A percentile compares a stretch with the other conserved stretches of the same genome.
Conservation (phyloP, 345 rosid genomes). For the Geranium brycei region DNA sequence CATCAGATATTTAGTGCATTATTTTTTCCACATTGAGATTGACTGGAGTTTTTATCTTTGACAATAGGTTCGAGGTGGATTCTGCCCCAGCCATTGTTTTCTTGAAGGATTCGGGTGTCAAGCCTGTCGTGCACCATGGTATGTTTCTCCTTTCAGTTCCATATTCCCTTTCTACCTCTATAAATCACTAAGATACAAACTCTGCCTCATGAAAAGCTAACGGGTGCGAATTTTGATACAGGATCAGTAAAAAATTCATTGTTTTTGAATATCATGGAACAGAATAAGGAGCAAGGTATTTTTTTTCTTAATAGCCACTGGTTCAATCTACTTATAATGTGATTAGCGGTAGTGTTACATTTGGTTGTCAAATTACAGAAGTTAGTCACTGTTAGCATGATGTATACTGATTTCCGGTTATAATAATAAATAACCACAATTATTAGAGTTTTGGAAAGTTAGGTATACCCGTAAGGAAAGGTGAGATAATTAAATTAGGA, state of each 20-base stretch:
- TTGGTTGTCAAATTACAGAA: not conserved
- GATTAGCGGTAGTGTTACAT: not conserved
- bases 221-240: constrained; percentile 18
- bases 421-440: no score
- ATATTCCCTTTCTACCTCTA: constrained; percentile 2
- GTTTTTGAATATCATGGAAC: constrained; percentile 60
- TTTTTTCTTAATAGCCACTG: not conserved
- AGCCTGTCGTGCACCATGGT: constrained; percentile 85
- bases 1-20: not conserved
- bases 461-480: no score
- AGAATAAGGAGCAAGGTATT: constrained; percentile 67
- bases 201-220: not conserved
- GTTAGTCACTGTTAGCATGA: not conserved
- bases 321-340: not conserved
- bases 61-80: constrained; percentile 78
- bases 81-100: constrained; percentile 83
- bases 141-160: constrained; percentile 16
- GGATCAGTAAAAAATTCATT: constrained; percentile 60
- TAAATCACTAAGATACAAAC: constrained; percentile 1
- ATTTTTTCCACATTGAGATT: no score
- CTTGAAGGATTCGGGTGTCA: constrained; percentile 78
- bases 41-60: constrained; percentile 12
- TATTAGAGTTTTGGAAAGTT: no score
- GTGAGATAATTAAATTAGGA: no score
- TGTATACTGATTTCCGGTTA: not conserved